Evolutionary conservation across 805 yeast species (phyloP).

Genomic region (Kodamaea nitidulidarum): DNA sequence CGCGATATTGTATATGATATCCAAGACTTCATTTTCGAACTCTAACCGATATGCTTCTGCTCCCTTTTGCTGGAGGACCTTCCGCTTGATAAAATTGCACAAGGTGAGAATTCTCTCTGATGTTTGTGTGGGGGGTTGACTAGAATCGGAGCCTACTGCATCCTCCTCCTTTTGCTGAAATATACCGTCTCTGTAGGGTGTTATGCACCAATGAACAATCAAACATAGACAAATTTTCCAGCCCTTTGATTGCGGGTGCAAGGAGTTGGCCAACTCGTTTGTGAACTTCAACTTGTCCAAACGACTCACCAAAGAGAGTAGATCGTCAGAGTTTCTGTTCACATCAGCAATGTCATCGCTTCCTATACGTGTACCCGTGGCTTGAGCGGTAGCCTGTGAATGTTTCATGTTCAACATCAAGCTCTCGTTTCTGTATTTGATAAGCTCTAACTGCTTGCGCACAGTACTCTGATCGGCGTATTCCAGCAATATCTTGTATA

Average conservation of each 20-base stretch:
- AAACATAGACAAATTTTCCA: conserved; percentile 37
- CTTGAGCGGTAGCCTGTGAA: background rate
- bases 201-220: conserved; percentile 38
- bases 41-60: conserved; percentile 35
- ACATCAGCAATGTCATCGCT: conserved; percentile 17
- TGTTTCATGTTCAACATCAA: conserved; percentile 49
- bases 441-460: conserved; percentile 51
- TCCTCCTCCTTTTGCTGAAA: conserved; percentile 9
- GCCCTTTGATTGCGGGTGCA: conserved; percentile 18
- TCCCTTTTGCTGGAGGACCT: conserved; percentile 8
- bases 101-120: conserved; percentile 32
- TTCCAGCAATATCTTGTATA: conserved; percentile 36
- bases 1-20: conserved; percentile 30
- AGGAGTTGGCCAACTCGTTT: conserved; percentile 25
- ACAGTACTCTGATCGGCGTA: conserved; percentile 16
- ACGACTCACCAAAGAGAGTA: conserved; percentile 29
- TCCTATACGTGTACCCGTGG: conserved; percentile 2
- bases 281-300: conserved; percentile 33
- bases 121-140: too few species aligned
- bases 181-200: conserved; percentile 30
- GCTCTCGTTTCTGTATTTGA: conserved; percentile 68
- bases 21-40: conserved; percentile 39
- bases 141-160: background rate
- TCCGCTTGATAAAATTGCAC: conserved; percentile 36
- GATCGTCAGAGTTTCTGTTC: conserved; percentile 25